Conservation (phyloP, 2,329 filamentous ascomycete species). For the Sarocladiaceae sp. region DNA sequence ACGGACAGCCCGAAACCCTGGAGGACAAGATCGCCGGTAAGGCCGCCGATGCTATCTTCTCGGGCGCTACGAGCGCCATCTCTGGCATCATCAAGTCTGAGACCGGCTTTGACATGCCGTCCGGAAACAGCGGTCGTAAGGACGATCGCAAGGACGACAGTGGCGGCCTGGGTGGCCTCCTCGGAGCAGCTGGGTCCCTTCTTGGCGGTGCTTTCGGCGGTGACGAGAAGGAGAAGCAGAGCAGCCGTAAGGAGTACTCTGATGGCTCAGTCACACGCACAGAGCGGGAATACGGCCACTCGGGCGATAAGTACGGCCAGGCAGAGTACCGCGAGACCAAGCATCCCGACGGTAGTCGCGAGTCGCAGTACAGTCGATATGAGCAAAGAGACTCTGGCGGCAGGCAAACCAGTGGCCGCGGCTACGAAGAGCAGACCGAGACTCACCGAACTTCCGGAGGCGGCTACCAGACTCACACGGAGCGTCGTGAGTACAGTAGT, state of each 20-base stretch:
- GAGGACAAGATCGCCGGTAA: constrained; percentile 54
- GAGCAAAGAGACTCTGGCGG: constrained; percentile 47
- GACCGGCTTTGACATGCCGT: constrained; percentile 38
- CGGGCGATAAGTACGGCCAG: constrained; percentile 54
- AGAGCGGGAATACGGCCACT: constrained; percentile 57
- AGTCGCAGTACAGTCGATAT: constrained; percentile 57
- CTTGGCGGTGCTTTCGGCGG: constrained; percentile 58
- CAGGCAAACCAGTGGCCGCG: constrained; percentile 41
- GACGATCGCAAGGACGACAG: constrained; percentile 35
- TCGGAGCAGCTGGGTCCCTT: constrained; percentile 65
- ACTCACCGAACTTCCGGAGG: constrained; percentile 26
- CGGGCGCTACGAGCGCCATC: constrained; percentile 51
- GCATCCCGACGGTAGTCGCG: constrained; percentile 52
- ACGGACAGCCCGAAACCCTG: constrained; percentile 41
- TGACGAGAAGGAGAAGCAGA: constrained; percentile 50
- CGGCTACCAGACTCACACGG: constrained; percentile 55
- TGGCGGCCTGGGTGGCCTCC: constrained; percentile 63
- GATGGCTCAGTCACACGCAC: constrained; percentile 60
- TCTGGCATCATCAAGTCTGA: constrained; percentile 42
- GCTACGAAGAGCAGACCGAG: constrained; percentile 56
- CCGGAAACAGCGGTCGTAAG: constrained; percentile 34
- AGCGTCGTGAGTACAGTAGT: constrained; percentile 43
- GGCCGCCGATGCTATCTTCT: constrained; percentile 53
- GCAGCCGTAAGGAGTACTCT: constrained; percentile 47
- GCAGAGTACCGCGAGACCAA: constrained; percentile 57